These are phyloP conservation scores for Calonectria pseudoreteaudii DNA, from an alignment of 2,329 filamentous ascomycete species.

Conservation along the genomic window DNA sequence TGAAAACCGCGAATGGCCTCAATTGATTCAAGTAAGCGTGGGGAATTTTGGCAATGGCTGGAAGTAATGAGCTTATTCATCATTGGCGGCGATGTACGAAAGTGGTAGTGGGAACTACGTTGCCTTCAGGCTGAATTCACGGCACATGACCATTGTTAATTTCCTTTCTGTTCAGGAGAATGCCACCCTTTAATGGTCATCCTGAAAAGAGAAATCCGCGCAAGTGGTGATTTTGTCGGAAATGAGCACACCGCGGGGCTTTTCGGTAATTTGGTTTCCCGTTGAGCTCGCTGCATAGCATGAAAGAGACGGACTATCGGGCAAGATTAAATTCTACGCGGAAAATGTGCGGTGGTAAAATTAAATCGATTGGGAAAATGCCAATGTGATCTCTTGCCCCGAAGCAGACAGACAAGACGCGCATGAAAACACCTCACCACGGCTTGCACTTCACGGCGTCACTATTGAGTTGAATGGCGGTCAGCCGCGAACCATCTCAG, in stretches of 20 bases:
- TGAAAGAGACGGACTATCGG: background rate
- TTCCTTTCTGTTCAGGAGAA: background rate
- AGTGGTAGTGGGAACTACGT: background rate
- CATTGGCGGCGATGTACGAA: background rate
- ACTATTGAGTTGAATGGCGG: background rate
- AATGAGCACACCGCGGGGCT: background rate
- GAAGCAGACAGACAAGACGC: background rate
- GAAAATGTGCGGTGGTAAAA: background rate
- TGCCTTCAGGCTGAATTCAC: background rate
- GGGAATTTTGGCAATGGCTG: background rate
- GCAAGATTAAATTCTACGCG: background rate
- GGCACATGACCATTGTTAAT: background rate
- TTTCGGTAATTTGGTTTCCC: background rate
- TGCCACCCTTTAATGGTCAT: background rate
- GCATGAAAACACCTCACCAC: background rate
- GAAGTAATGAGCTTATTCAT: background rate
- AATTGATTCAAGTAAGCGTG: background rate
- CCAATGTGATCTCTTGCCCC: background rate
- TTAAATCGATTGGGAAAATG: background rate
- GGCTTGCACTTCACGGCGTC: too few relatives aligned
- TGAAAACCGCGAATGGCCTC: background rate
- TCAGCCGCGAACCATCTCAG: background rate
- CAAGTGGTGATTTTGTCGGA: background rate
- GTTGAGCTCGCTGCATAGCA: background rate
- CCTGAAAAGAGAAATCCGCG: background rate